Percentiles rank a stretch among this genome's conserved stretches.
Conservation (phyloP, 768 basidiomycete species). For the Boletellus sp. region DNA sequence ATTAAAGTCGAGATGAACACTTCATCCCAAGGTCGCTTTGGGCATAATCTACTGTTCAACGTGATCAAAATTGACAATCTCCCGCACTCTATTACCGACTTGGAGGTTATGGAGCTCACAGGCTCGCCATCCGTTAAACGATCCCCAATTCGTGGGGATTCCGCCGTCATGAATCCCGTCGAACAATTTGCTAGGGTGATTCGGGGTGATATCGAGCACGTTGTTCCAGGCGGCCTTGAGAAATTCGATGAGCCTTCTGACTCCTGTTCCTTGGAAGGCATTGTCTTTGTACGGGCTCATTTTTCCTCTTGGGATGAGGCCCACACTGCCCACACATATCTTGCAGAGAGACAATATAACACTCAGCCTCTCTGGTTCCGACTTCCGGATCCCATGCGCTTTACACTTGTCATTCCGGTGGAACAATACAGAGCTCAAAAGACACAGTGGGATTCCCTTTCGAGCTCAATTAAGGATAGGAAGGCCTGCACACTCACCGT, state of each 20-base stretch:
- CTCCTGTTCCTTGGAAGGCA: constrained; percentile 28
- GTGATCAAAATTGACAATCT: constrained; percentile 46
- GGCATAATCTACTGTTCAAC: constrained; percentile 25
- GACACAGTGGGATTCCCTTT: constrained; percentile 45
- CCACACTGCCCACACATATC: constrained; percentile 34
- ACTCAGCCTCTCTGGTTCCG: constrained; percentile 36
- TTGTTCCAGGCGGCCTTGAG: constrained; percentile 15
- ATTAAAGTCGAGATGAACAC: constrained; percentile 46
- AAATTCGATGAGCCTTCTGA: constrained; percentile 26
- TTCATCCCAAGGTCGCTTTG: constrained; percentile 31
- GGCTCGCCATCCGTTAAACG: constrained; percentile 26
- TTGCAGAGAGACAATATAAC: constrained; percentile 34
- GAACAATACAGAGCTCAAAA: constrained; percentile 53
- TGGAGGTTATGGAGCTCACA: constrained; percentile 29
- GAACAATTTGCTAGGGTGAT: constrained; percentile 22
- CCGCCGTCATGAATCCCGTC: constrained; percentile 17
- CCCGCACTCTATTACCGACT: constrained; percentile 25
- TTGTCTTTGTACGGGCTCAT: constrained; percentile 37
- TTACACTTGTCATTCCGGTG: constrained; percentile 44
- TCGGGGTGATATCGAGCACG: constrained; percentile 20
- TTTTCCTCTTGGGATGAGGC: constrained; percentile 51
- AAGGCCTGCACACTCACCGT: constrained; percentile 35
- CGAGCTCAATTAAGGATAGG: constrained; percentile 33
- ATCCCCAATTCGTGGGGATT: constrained; percentile 22
- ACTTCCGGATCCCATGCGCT: constrained; percentile 49